phyloP scores from a whole-genome alignment of 139 green algal genomes.

The Pseudopediastrum boryanum region DNA sequence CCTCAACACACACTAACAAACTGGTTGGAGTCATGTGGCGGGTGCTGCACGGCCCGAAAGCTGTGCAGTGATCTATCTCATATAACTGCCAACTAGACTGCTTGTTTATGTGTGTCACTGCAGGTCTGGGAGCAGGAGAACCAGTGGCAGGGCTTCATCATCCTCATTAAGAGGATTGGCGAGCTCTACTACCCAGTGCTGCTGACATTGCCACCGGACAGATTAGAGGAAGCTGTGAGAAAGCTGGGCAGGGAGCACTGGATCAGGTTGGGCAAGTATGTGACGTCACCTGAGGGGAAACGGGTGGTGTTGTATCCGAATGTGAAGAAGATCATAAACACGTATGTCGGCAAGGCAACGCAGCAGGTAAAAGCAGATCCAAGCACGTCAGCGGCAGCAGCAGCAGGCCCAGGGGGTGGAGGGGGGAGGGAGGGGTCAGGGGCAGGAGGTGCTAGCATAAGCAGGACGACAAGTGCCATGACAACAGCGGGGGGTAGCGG shows the following conservation, averaged over 20 bases:
- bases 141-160: slow-evolving; percentile 84
- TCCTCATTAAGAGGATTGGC: slow-evolving; percentile 65
- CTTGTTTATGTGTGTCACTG: not conserved
- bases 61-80: too few relatives aligned
- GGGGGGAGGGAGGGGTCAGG: too few relatives aligned
- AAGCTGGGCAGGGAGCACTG: not conserved
- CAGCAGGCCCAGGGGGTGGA: too few relatives aligned
- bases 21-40: too few relatives aligned
- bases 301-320: not conserved
- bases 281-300: not conserved
- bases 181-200: slow-evolving; percentile 68
- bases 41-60: too few relatives aligned
- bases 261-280: not conserved
- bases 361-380: not conserved
- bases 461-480: too few relatives aligned
- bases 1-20: too few relatives aligned
- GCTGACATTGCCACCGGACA: slow-evolving; percentile 52
- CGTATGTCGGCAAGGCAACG: not conserved
- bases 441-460: too few relatives aligned
- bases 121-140: slow-evolving; percentile 70
- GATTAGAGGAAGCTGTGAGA: slow-evolving; percentile 7
- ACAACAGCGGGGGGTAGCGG: too few relatives aligned
- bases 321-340: not conserved
- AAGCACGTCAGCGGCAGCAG: not conserved
- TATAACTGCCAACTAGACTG: too few relatives aligned